Percentiles rank a stretch among this genome's conserved stretches.
These are phyloP conservation scores for Syzygium jambos DNA, from an alignment of 345 rosid species.

Conservation along the genomic window DNA sequence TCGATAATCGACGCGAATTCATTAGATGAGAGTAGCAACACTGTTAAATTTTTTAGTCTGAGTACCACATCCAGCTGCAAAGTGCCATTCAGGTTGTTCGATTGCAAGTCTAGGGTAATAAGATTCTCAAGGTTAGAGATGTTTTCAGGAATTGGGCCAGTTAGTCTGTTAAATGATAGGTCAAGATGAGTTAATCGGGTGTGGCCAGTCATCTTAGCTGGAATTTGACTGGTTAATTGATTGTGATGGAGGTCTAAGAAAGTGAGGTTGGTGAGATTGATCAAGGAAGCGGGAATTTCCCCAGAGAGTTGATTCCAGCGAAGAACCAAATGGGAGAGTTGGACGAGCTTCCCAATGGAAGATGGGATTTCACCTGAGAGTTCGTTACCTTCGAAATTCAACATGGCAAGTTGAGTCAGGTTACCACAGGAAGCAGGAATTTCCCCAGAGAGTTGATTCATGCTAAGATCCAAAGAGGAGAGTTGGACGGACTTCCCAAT, in stretches of 20 bases:
- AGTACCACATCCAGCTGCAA: not conserved
- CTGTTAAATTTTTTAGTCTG: not conserved
- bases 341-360: not conserved
- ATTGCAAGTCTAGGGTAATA: not conserved
- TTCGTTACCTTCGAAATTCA: not conserved
- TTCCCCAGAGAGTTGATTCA: too few relatives aligned
- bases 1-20: not conserved
- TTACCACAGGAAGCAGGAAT: too few relatives aligned
- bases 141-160: constrained; percentile 10
- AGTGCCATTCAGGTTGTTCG: constrained; percentile 4
- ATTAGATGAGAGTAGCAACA: not conserved
- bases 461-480: too few relatives aligned
- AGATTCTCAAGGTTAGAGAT: constrained; percentile 6
- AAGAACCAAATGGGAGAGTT: not conserved
- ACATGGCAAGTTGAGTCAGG: not conserved
- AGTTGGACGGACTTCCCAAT: too few relatives aligned
- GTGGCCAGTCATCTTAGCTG: not conserved
- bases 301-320: not conserved
- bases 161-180: not conserved
- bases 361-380: not conserved
- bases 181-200: not conserved
- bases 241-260: too few relatives aligned
- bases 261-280: too few relatives aligned
- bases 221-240: too few relatives aligned
- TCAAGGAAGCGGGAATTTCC: not conserved